Base-by-base conservation (phyloP, 306 rosid genomes). In the Psophocarpus tetragonolobus region DNA sequence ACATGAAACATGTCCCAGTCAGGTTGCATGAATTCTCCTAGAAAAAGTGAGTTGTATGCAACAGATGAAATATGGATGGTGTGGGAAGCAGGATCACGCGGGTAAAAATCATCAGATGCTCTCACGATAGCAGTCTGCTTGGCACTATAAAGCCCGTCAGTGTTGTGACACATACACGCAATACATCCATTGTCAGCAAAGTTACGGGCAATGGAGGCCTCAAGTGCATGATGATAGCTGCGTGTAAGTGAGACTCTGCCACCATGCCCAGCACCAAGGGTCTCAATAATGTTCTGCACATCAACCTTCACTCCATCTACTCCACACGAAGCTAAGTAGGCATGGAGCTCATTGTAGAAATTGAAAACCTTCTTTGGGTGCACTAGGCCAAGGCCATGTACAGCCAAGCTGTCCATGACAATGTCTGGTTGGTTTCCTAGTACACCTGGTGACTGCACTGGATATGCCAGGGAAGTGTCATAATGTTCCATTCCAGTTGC, bases 1-100 rank as follows among this genome's bases (percentile, higher is more conserved):
- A 95, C 97, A 51, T 92, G 99, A 88, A 96, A 96, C 99, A 96
- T 96, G 74, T 96, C 99, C 98, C 99, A 96, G 58, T 96, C 99
- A 41, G 99, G 96, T 47, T 92, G 98, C 99, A 96, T 91, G 73
- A 96, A 91, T 78, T 96, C 99, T 51, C 99, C 98, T 13, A 96
- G 98, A 86, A 96, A 96, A 48, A 96, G 89, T 3, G 97, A 87
- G 83, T 96, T 96, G 82, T 91, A 96, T 9, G 97, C 99, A 42
- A 96, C 99, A 54, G 99, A 96, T 1, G 99, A 91, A 71, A 96
- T 90, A 80, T 91, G 99, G 75, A 96, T 88, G 12, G 99, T 96
- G 80, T 96, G 98, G 6, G 98, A 96, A 79, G 98, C 97, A 3
- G 99, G 99, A 75, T 96, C 98, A 1, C 36, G 91, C 3, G 98